These are phyloP conservation scores for Diplodia mutila DNA, from an alignment of 2,329 filamentous ascomycete genomes.

Conservation along the genomic window DNA sequence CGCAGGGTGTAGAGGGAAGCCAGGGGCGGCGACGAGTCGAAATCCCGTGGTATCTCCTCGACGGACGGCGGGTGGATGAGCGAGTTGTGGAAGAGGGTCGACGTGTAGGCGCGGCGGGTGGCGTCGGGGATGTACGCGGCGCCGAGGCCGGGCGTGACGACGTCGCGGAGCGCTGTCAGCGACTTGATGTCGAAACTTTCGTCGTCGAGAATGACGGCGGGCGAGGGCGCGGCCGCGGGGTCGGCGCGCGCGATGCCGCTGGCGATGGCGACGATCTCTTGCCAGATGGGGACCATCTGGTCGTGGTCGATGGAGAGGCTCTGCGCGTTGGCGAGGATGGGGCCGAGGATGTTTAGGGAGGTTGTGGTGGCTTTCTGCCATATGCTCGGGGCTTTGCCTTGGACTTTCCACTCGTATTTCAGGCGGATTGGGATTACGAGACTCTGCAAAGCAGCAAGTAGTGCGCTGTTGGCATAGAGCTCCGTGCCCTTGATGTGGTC, in stretches of 20 bases:
- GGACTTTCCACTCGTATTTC: constrained; percentile 78
- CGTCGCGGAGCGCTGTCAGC: constrained; percentile 68
- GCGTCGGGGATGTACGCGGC: constrained; percentile 66
- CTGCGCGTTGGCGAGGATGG: constrained; percentile 59
- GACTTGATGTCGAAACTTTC: constrained; percentile 80
- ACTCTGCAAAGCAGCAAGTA: constrained; percentile 67
- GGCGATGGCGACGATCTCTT: constrained; percentile 46
- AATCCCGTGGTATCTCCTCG: constrained; percentile 29
- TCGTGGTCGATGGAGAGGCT: constrained; percentile 39
- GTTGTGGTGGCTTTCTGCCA: constrained; percentile 82
- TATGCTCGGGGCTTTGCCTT: constrained; percentile 70
- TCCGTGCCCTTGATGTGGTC: constrained; percentile 65
- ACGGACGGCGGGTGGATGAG: constrained; percentile 71
- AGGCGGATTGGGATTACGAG: constrained; percentile 71
- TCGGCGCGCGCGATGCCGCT: constrained; percentile 45
- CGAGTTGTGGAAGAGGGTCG: constrained; percentile 78
- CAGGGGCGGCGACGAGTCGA: constrained; percentile 56
- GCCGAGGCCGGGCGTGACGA: constrained; percentile 77
- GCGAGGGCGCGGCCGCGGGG: constrained; percentile 43
- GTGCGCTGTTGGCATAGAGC: constrained; percentile 70
- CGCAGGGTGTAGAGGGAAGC: constrained; percentile 66
- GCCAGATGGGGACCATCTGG: constrained; percentile 64
- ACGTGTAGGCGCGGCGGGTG: constrained; percentile 70
- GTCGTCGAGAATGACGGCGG: constrained; percentile 55
- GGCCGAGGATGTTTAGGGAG: constrained; percentile 68